Base-by-base conservation (phyloP, 2,329 filamentous ascomycete species). In the Ilyonectria robusta region DNA sequence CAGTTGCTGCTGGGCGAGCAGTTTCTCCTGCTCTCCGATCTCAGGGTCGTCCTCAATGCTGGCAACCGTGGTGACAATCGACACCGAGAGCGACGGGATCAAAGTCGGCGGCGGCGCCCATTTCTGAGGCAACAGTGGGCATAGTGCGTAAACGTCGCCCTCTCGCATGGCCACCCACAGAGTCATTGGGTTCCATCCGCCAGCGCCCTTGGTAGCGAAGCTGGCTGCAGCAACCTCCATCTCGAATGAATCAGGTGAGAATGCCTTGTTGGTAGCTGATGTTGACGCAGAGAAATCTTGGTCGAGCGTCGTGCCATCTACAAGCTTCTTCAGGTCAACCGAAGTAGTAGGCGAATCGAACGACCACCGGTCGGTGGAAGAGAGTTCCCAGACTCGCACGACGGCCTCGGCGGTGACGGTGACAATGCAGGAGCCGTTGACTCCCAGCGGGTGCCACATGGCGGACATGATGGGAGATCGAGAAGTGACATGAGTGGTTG, bases 141-240 rank as follows among this genome's bases (percentile, higher is more conserved):
- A 98, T 9, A 99, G 84, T 2, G 95, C 95, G 77, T 99, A 99
- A 6, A 98, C 88, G 77, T 98, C 95, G 4, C 96, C 96, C 66
- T 94, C 93, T 42, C 90, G 90, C 93, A 98, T 99, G n/a, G 95
- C 94, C 58, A 98, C 84, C 94, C 95, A 99, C 11, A 99, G 85
- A 0, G 96, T 98, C 93, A 98, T 98, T 10, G 95, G 90, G 8
- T 94, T 93, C 96, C 96, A 99, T 60, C 94, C 94, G 15, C 94
- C 95, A 7, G 88, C 88, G 40, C 85, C 85, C 70, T 86, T 85
- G 13, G 84, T 84, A 40, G 87, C 85, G 82, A 99, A 99, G 78
- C 91, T 93, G 57, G 95, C 94, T 2, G 95, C 92, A 4, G 94
- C 94, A 23, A 97, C 94, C 77, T 98, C 93, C 92, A 99, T 97